Evolutionary conservation across 257 asterid genomes (phyloP), one percentile per base, ranked within the genome.

Genomic region (Anisodus tanguticus): DNA sequence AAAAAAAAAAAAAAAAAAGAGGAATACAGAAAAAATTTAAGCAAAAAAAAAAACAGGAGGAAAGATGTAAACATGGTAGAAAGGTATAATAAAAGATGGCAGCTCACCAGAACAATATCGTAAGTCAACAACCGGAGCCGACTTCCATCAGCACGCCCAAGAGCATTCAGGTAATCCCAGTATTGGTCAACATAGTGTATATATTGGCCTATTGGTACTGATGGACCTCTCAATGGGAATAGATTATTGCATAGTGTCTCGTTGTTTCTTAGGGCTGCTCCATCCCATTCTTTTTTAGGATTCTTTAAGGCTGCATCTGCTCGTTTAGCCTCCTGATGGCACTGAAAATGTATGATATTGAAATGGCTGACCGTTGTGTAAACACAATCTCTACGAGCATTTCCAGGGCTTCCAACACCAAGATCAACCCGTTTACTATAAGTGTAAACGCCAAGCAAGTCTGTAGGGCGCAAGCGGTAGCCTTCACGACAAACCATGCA

Each of bases 401-500:
- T 93, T 85, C 96, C 97, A 11, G 99, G 91, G 82, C 89, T 90
- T 86, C 98, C 98, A 69, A 87, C 93, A 43, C 98, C 99, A 86
- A 97, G 90, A 87, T 92, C 93, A 85, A 97, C 99, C 85, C 99
- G 97, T 88, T 97, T 97, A 87, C 98, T 95, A 85, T 93, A 97
- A 41, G 98, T 90, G 90, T 97, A 95, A 80, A 89, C 93, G 39
- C 99, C 99, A 89, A 97, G 85, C 84, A 93, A 82, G 86, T 97
- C 99, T 68, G 92, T 90, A 81, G 99, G 97, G 86, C 98, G 92
- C 89, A 97, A 86, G 62, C 86, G 88, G 91, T 95, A 97, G 69
- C 99, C 99, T 88, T 97, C 99, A 54, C 99, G 92, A 84, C 99
- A 97, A 78, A 97, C 99, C 98, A 97, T 95, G 95, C 99, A 97